Evolutionary conservation across 495 filamentous ascomycete species (phyloP).

Genomic region (Letharia lupina): DNA sequence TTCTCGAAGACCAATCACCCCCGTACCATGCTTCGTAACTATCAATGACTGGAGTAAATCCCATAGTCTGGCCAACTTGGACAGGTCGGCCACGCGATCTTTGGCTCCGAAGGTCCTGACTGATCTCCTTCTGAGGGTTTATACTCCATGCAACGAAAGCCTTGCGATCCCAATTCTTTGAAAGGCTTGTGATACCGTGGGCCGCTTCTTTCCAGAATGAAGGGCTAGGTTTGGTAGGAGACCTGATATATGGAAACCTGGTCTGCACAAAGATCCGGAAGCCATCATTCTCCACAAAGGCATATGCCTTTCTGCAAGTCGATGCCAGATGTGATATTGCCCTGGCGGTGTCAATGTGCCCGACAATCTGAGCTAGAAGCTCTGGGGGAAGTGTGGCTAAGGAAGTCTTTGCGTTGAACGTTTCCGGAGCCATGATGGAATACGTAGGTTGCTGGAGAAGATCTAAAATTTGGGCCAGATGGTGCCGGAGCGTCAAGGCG

Average conservation of each 20-base stretch:
- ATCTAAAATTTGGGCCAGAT: not conserved
- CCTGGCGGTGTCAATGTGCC: constrained; percentile 45
- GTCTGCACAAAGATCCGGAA: constrained; percentile 49
- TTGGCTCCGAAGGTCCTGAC: constrained; percentile 1
- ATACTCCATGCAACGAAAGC: constrained; percentile 49
- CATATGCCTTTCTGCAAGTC: constrained; percentile 43
- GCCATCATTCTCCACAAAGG: constrained; percentile 45
- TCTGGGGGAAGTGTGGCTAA: constrained; percentile 52
- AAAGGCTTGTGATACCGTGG: constrained; percentile 49
- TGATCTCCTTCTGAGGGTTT: constrained; percentile 29
- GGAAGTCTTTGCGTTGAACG: not conserved
- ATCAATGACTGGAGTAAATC: constrained; percentile 54
- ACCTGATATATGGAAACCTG: constrained; percentile 42
- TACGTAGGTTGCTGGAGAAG: not conserved
- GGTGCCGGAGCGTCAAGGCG: not conserved
- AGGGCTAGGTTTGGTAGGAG: constrained; percentile 11
- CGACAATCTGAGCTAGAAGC: constrained; percentile 49
- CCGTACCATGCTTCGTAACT: constrained; percentile 50
- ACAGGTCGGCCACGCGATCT: not conserved
- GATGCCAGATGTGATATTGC: constrained; percentile 40
- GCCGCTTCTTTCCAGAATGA: constrained; percentile 45
- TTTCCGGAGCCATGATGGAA: not conserved
- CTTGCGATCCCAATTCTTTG: constrained; percentile 51
- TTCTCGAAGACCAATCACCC: constrained; percentile 43
- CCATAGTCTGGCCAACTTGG: constrained; percentile 50